Percentiles rank a stretch among this genome's conserved stretches.
Evolutionary conservation across 2,329 filamentous ascomycete species (phyloP).

Genomic region (Nigrospora oryzae): DNA sequence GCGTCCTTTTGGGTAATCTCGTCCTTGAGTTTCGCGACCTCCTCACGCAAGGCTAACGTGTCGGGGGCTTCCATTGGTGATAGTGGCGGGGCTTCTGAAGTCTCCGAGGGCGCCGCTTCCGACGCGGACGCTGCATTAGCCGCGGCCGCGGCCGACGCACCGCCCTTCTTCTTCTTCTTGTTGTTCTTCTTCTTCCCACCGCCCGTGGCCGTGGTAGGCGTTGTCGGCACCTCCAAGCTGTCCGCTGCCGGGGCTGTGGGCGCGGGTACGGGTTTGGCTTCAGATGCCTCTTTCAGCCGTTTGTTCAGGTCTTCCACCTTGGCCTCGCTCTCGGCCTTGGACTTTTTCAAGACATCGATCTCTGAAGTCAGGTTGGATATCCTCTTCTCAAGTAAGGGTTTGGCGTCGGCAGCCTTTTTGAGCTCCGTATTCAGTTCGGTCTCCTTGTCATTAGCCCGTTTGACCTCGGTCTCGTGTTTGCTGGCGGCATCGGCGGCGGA

Average conservation of each 20-base stretch:
- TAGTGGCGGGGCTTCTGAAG: conserved; percentile 24
- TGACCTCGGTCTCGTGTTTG: conserved; percentile 17
- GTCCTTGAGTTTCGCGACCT: conserved; percentile 41
- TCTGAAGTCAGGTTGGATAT: conserved; percentile 35
- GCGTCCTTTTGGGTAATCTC: conserved; percentile 58
- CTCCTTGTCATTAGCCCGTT: conserved; percentile 13
- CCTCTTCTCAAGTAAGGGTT: conserved; percentile 25
- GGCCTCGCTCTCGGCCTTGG: conserved; percentile 28
- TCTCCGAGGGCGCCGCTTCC: conserved; percentile 27
- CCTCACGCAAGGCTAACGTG: conserved; percentile 32
- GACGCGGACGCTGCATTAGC: conserved; percentile 20
- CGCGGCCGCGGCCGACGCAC: conserved; percentile 33
- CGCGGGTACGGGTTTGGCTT: conserved; percentile 5
- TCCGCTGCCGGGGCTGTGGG: conserved; percentile 9
- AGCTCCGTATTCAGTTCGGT: conserved; percentile 21
- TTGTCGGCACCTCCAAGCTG: conserved; percentile 15
- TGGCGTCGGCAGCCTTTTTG: conserved; percentile 27
- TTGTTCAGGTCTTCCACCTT: conserved; percentile 32
- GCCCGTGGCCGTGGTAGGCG: conserved; percentile 14
- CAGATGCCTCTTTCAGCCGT: conserved; percentile 17
- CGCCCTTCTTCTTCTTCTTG: conserved; percentile 83
- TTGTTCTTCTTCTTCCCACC: conserved; percentile 60
- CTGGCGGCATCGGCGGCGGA: conserved; percentile 9
- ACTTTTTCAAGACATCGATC: conserved; percentile 28
- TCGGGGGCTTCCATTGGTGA: conserved; percentile 18